These are phyloP conservation scores for Leccinum incarnatum DNA, from an alignment of 768 basidiomycete genomes.

Conservation along the genomic window DNA sequence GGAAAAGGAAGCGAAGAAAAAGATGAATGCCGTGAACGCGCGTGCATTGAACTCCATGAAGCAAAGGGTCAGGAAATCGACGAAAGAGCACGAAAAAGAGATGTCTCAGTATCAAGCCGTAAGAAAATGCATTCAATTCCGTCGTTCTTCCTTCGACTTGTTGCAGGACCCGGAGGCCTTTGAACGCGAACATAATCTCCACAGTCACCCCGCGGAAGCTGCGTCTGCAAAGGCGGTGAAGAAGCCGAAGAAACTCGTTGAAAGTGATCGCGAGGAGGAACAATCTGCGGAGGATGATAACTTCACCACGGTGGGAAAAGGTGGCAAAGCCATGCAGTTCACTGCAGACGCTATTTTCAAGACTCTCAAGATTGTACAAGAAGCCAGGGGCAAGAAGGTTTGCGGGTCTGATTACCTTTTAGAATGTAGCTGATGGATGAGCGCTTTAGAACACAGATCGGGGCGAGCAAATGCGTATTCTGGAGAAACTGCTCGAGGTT, in stretches of 20 bases:
- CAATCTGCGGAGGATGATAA: conserved; percentile 49
- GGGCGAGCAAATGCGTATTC: conserved; percentile 86
- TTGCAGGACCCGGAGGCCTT: conserved; percentile 85
- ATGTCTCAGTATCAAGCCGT: conserved; percentile 80
- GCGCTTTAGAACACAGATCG: conserved; percentile 86
- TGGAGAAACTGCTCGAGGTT: conserved; percentile 83
- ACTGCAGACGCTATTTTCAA: conserved; percentile 89
- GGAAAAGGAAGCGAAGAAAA: conserved; percentile 92
- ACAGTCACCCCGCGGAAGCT: conserved; percentile 46
- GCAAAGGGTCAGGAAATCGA: conserved; percentile 91
- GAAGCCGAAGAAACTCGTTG: conserved; percentile 34
- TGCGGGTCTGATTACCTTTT: conserved; percentile 9
- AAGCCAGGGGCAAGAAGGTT: conserved; percentile 96
- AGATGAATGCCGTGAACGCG: conserved; percentile 92
- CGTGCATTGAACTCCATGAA: conserved; percentile 97
- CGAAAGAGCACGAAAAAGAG: conserved; percentile 85
- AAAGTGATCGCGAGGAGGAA: conserved; percentile 43
- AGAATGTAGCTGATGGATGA: conserved; percentile 12
- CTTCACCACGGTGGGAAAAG: conserved; percentile 89
- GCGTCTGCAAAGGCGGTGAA: conserved; percentile 36
- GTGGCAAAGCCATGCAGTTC: conserved; percentile 79
- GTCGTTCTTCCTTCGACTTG: conserved; percentile 1
- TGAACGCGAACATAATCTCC: conserved; percentile 66
- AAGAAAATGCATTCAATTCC: conserved; percentile 18
- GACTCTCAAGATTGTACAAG: conserved; percentile 85